A percentile compares a stretch with the other conserved stretches of the same genome.
These are phyloP conservation scores for Amanita inopinata DNA, from an alignment of 768 basidiomycete species.

Conservation along the genomic window DNA sequence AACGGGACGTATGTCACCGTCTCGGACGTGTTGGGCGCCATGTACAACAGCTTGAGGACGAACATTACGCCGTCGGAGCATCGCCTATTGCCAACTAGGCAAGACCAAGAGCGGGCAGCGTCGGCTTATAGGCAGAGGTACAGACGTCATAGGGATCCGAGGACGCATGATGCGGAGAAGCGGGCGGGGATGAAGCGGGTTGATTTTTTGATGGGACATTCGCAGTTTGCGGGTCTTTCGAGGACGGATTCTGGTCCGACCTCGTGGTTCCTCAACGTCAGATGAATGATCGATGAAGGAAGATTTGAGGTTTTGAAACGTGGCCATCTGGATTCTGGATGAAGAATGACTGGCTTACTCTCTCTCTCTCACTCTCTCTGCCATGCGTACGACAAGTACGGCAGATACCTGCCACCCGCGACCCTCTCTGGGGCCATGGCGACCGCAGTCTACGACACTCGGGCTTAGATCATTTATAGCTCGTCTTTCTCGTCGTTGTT, in stretches of 20 bases:
- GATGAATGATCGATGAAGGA: slow-evolving; percentile 6
- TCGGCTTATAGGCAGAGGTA: slow-evolving; percentile 40
- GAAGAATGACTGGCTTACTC: too few species aligned
- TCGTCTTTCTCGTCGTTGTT: too few species aligned
- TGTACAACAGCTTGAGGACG: slow-evolving; percentile 11
- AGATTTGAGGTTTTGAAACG: too few species aligned
- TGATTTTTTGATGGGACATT: slow-evolving; percentile 43
- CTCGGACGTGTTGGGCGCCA: slow-evolving; percentile 25
- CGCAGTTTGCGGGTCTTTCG: slow-evolving; percentile 36
- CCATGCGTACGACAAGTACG: too few species aligned
- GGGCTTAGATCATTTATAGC: too few species aligned
- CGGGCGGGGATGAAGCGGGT: slow-evolving; percentile 44
- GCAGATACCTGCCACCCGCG: too few species aligned
- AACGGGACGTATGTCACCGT: slow-evolving; percentile 22
- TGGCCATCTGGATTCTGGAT: too few species aligned
- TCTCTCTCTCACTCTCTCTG: too few species aligned
- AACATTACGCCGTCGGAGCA: slow-evolving; percentile 29
- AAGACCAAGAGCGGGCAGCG: slow-evolving; percentile 28
- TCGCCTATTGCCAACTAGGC: slow-evolving; percentile 23
- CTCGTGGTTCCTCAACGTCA: slow-evolving; percentile 21
- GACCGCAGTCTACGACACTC: too few species aligned
- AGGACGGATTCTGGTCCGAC: slow-evolving; percentile 21
- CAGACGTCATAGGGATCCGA: slow-evolving; percentile 22
- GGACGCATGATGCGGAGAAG: slow-evolving; percentile 35
- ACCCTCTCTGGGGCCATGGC: too few species aligned